phyloP scores from a whole-genome alignment of 2,329 filamentous ascomycete species.

The Ophiobolus disseminans region DNA sequence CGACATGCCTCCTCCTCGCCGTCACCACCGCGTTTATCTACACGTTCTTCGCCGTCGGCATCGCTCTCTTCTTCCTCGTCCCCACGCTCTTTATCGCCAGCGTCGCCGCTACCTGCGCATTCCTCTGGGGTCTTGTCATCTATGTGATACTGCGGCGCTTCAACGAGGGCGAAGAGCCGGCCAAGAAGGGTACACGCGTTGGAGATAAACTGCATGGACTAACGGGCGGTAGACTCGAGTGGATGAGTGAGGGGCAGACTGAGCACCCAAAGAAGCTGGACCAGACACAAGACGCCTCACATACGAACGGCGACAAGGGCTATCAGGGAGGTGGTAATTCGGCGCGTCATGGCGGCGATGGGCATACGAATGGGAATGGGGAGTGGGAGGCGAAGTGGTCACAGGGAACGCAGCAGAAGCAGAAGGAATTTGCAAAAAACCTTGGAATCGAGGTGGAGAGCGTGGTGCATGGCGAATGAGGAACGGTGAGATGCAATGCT shows the following conservation, averaged over 20 bases:
- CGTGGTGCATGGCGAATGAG: too few relatives aligned
- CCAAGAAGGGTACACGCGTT: slow-evolving; percentile 23
- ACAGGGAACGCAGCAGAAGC: slow-evolving; percentile 10
- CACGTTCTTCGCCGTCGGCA: slow-evolving; percentile 70
- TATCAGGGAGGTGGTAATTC: slow-evolving; percentile 2
- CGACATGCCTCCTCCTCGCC: slow-evolving; percentile 64
- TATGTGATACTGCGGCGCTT: slow-evolving; percentile 57
- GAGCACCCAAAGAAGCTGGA: neutral
- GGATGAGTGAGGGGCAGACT: slow-evolving; percentile 14
- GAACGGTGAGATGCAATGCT: too few relatives aligned
- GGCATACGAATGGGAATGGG: slow-evolving; percentile 10
- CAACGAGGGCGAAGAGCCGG: slow-evolving; percentile 32
- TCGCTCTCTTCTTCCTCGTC: slow-evolving; percentile 71
- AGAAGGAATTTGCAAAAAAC: neutral
- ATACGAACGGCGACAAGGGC: slow-evolving; percentile 2
- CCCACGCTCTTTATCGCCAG: slow-evolving; percentile 73
- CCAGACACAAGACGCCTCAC: neutral
- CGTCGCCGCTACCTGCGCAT: slow-evolving; percentile 67
- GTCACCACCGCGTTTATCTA: slow-evolving; percentile 64
- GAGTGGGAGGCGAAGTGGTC: slow-evolving; percentile 26
- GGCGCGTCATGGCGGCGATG: slow-evolving; percentile 2
- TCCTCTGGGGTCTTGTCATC: slow-evolving; percentile 64
- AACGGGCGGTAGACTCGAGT: slow-evolving; percentile 25
- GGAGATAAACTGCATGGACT: slow-evolving; percentile 25
- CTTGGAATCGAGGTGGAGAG: slow-evolving; percentile 1